Conservation (phyloP, 176 grass and related monocot species). For the Zea luxurians region DNA sequence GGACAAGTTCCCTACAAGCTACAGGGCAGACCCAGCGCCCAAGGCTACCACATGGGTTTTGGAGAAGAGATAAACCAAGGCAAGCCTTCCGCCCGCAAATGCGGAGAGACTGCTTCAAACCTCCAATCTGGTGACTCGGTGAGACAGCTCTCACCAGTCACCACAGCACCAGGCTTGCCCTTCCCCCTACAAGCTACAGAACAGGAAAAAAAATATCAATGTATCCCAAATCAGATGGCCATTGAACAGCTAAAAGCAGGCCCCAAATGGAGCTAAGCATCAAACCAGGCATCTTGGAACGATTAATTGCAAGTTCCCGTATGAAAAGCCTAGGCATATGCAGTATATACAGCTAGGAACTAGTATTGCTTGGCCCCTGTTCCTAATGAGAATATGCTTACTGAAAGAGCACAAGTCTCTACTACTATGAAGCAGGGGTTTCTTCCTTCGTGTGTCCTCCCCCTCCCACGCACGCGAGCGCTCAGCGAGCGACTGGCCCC, state of each 20-base stretch:
- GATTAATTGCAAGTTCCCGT: neutral
- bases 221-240: slow-evolving; percentile 9
- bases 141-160: too few relatives aligned
- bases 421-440: too few relatives aligned
- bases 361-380: neutral
- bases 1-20: neutral
- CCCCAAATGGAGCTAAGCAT: slow-evolving; percentile 16
- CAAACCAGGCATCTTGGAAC: slow-evolving; percentile 1
- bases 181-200: neutral
- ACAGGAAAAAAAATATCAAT: neutral
- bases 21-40: neutral
- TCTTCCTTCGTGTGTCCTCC: too few relatives aligned
- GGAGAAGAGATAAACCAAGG: too few relatives aligned
- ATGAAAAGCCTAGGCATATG: neutral
- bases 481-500: too few relatives aligned
- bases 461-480: too few relatives aligned
- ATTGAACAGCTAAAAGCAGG: neutral
- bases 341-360: neutral
- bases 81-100: too few relatives aligned
- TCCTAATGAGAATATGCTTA: neutral
- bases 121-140: too few relatives aligned
- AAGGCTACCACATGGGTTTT: too few relatives aligned
- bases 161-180: too few relatives aligned
- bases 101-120: too few relatives aligned
- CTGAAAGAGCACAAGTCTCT: neutral